These are phyloP conservation scores for Hypomyces rosellus DNA, from an alignment of 2,329 filamentous ascomycete species.

Conservation along the genomic window DNA sequence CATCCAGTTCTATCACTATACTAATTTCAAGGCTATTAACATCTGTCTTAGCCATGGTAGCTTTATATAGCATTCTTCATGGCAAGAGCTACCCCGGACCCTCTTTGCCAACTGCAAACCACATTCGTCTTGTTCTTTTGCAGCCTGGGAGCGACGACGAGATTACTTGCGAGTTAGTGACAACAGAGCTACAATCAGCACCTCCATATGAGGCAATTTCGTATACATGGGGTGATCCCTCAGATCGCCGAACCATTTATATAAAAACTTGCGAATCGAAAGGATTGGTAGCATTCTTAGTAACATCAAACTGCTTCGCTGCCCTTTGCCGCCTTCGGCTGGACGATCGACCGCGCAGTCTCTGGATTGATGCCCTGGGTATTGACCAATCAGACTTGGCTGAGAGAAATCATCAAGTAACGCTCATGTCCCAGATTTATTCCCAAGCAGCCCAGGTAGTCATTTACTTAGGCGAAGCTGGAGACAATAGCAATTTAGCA, in stretches of 20 bases:
- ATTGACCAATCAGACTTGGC: conserved; percentile 1
- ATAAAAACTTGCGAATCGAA: neutral
- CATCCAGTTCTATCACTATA: no score
- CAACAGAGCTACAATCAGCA: neutral
- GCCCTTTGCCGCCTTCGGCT: neutral
- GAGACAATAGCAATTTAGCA: neutral
- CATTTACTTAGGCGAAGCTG: neutral
- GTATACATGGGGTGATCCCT: neutral
- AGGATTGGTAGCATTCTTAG: neutral
- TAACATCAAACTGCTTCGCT: neutral
- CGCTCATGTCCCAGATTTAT: conserved; percentile 6
- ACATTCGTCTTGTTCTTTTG: neutral
- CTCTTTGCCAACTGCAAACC: neutral
- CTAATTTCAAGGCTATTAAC: no score
- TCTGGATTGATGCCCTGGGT: conserved; percentile 5
- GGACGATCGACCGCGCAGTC: neutral
- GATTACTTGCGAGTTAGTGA: neutral
- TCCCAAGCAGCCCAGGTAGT: neutral
- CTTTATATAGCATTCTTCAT: no score
- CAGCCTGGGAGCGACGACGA: neutral
- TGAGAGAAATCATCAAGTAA: conserved; percentile 2
- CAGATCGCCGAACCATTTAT: neutral
- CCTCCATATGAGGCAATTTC: neutral
- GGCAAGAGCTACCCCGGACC: neutral
- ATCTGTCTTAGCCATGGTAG: no score